Evolutionary conservation across 441 rosid genomes (phyloP).

Genomic region (Populus hybrid): DNA sequence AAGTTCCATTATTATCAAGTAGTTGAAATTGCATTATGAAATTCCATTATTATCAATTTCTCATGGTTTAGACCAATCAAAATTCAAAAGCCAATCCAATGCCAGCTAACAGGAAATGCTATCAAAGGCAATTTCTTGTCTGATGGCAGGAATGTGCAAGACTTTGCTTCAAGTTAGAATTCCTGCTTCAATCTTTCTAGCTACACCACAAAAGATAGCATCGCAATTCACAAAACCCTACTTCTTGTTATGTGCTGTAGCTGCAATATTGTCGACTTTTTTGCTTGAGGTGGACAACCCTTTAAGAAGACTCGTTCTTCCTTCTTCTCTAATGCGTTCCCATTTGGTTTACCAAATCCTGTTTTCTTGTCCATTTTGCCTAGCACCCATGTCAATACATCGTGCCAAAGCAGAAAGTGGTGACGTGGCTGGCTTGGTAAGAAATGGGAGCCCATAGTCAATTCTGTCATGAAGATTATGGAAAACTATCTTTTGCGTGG

Average conservation of each 20-base stretch:
- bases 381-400: neutral
- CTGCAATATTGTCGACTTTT: slow-evolving; percentile 4
- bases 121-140: neutral
- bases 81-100: neutral
- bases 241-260: slow-evolving; percentile 8
- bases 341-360: neutral
- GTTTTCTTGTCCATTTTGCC: neutral
- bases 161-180: slow-evolving; percentile 5
- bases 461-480: too few species aligned
- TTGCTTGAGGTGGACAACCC: slow-evolving; percentile 1
- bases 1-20: neutral
- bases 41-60: neutral
- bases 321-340: neutral
- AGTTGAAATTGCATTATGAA: neutral
- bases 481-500: too few species aligned
- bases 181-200: slow-evolving; percentile 10
- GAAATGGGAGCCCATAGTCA: too few species aligned
- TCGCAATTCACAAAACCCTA: slow-evolving; percentile 16
- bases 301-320: neutral
- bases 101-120: neutral
- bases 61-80: neutral
- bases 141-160: slow-evolving; percentile 18
- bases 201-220: slow-evolving; percentile 3
- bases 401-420: neutral
- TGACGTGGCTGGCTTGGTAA: too few species aligned